Evolutionary conservation across 805 yeast genomes (phyloP), one percentile per base, ranked within the genome.

Genomic region (Tetrapisispora pingtungensis): DNA sequence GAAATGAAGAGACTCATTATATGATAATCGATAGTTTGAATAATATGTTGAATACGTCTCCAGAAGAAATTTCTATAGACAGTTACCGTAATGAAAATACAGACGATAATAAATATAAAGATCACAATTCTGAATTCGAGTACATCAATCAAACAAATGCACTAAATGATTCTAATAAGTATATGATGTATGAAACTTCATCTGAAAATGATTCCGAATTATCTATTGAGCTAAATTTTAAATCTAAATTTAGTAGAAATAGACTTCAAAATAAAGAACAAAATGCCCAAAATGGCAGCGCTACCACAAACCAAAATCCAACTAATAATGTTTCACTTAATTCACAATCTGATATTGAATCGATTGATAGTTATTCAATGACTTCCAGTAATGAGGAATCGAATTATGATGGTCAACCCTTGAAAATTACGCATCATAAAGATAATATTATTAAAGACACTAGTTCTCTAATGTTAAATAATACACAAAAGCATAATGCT

Each of bases 1-100:
- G 59, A 40, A 57, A 59, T 47, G 61, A 61, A 35, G 67, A 64
- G 45, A 56, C 57, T 24, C 65, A 62, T 47, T 62, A 63, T 36
- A 37, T 63, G 13, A 48, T 63, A 33, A 54, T 54, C 15, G 66
- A 64, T 46, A 52, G 46, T 5, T 35, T 53, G 19, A 56, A 61
- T 42, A 61, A 59, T 37, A 61, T 37, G 4, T 28, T 37, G 12
- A 27, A 26, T 5, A 37, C 13, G 17, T 2, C 13, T 3, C 14
- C 7, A n/a, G 40, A 27, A 10, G 33, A 5, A 18, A 15, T 7
- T 2, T 26, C 24, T 17, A n/a, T 27, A 10, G 6, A 15, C 10
- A 15, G 40, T 27, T 2, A 40, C 19, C 37, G 19, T 3, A 12
- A 27, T 6, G 31, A 27, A 2, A 13, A 6, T 7, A 19, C 22